These are phyloP conservation scores for Lasiosphaeria hispida DNA, from an alignment of 495 filamentous ascomycete species.

Conservation along the genomic window DNA sequence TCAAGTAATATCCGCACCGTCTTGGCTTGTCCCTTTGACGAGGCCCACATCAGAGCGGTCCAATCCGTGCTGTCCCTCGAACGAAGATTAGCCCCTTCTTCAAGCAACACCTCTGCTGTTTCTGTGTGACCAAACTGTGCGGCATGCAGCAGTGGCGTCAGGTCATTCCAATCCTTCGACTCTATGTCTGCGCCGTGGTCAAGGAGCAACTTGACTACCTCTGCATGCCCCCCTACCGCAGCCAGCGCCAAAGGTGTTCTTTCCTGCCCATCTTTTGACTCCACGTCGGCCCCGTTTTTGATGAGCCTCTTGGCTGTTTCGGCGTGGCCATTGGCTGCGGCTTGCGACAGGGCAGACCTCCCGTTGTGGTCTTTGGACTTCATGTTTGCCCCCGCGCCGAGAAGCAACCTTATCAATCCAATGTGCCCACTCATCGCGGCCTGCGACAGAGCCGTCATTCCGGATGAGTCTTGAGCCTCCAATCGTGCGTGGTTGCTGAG, in stretches of 20 bases:
- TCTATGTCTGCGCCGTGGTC: neutral
- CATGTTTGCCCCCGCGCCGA: neutral
- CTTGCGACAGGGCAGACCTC: neutral
- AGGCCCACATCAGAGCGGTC: neutral
- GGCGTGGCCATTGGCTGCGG: neutral
- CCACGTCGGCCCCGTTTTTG: neutral
- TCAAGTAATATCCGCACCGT: too few species aligned
- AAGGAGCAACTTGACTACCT: neutral
- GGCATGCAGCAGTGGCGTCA: neutral
- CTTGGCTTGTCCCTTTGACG: too few species aligned
- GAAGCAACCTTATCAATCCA: neutral
- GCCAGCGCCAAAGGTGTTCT: neutral
- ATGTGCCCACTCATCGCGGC: neutral
- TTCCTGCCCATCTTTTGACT: neutral
- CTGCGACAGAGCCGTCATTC: neutral
- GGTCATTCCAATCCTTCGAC: neutral
- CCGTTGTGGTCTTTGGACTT: neutral
- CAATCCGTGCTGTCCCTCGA: neutral
- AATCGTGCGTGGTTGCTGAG: neutral
- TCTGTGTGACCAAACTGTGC: neutral
- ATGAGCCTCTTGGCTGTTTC: neutral
- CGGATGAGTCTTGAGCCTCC: neutral
- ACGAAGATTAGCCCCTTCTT: neutral
- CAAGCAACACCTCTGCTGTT: neutral
- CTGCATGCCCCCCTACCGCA: neutral